Evolutionary conservation across 306 rosid genomes (phyloP), one percentile per base, ranked within the genome.

Genomic region (Lathyrus oleraceus): DNA sequence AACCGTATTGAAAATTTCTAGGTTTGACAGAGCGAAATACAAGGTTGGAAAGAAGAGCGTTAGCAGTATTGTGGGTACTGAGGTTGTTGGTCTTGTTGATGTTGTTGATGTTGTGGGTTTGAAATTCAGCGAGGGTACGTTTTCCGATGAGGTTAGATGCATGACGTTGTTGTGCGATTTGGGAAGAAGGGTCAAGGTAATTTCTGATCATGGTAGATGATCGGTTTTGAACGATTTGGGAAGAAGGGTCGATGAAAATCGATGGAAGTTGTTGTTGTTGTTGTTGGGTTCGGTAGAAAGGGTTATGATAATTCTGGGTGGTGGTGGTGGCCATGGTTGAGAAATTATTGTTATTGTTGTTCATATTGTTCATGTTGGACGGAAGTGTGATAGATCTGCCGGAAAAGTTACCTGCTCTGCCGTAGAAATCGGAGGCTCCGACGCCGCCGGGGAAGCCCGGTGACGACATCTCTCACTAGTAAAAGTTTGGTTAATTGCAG

Each of bases 361-460:
- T 61, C 10, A 5, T 38, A 17, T 39, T 39, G 51, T 19, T 39
- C 32, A 20, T 19, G 49, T 39, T 20, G 17, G 62, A 56, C 6
- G 36, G 17, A 56, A 56, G 10, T 11, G 69, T 10, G 14, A 71
- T 69, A 56, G 96, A 85, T 88, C 96, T 76, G 54, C 86, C 76
- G 19, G 58, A 35, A 35, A 35, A 35, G 19, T 44, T 14, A 16
- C 25, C 14, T 4, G 66, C 25, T 9, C n/a, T 71, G 53, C 76
- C 42, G 76, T 74, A 90, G 30, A 79, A 78, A 5, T 88, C 96
- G 0, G 96, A 80, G 2, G 84, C 42, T 0, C 91, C 89, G 1
- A 87, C 89, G 2, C 85, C 89, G 15, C 84, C 90, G 23, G 88
- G 43, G 81, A 79, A 90, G 16, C 97, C 92, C n/a, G 97, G 87